phyloP scores from a whole-genome alignment of 2,329 filamentous ascomycete genomes.

The Aspergillus fischeri region DNA sequence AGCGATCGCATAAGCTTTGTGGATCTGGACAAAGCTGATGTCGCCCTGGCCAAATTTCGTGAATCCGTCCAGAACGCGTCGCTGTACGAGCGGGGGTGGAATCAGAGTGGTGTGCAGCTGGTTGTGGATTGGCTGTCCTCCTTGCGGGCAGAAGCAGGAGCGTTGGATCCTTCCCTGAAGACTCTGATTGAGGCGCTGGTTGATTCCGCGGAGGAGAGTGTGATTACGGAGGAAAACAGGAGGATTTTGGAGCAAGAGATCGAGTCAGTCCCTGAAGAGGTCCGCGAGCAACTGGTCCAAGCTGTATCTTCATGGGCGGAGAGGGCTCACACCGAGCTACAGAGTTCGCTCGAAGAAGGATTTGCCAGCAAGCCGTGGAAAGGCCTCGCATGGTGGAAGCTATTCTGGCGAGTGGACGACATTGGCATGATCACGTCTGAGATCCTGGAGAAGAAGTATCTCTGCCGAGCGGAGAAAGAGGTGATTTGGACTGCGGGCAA shows the following conservation, averaged over 20 bases:
- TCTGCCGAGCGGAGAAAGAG: slow-evolving; percentile 72
- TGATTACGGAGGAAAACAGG: slow-evolving; percentile 25
- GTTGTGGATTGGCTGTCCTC: slow-evolving; percentile 61
- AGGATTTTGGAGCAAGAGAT: slow-evolving; percentile 27
- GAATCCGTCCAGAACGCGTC: slow-evolving; percentile 65
- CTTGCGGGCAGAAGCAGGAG: slow-evolving; percentile 33
- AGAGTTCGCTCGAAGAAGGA: slow-evolving; percentile 71
- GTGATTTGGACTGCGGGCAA: slow-evolving; percentile 80
- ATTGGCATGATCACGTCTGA: slow-evolving; percentile 78
- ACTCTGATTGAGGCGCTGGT: slow-evolving; percentile 66
- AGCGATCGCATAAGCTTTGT: slow-evolving; percentile 47
- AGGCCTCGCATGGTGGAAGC: slow-evolving; percentile 85
- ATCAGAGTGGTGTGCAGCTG: slow-evolving; percentile 62
- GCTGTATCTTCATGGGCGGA: slow-evolving; percentile 71
- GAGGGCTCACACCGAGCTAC: slow-evolving; percentile 75
- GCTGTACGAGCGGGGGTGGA: slow-evolving; percentile 71
- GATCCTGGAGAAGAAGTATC: slow-evolving; percentile 71
- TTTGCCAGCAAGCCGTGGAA: slow-evolving; percentile 75
- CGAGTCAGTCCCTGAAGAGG: slow-evolving; percentile 39
- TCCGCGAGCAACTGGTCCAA: slow-evolving; percentile 50
- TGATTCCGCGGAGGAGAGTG: slow-evolving; percentile 33
- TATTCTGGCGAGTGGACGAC: slow-evolving; percentile 93
- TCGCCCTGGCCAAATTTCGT: slow-evolving; percentile 65
- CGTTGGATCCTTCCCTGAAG: slow-evolving; percentile 63
- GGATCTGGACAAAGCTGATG: slow-evolving; percentile 59